Percentiles rank a stretch among this genome's conserved stretches.
These are phyloP conservation scores for Sanghuangporus baumii DNA, from an alignment of 1,284 basidiomycete genomes.

Conservation along the genomic window DNA sequence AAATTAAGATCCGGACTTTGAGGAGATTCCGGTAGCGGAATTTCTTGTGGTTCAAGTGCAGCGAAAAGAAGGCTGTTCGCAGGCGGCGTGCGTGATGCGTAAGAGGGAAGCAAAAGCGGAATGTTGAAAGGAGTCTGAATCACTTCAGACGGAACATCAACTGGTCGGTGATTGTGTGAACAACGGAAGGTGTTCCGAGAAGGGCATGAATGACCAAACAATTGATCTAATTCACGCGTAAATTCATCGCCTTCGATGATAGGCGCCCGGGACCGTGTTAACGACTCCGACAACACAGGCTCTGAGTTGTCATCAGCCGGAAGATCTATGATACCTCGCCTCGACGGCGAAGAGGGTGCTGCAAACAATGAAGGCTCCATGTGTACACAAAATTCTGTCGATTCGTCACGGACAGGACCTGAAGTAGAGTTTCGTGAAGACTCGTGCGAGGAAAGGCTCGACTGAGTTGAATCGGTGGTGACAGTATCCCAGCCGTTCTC, in stretches of 20 bases:
- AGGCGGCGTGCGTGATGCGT: background rate
- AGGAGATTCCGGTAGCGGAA: constrained; percentile 12
- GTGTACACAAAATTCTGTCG: background rate
- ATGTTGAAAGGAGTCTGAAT: constrained; percentile 11
- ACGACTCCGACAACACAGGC: background rate
- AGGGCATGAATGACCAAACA: background rate
- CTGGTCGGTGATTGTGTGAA: background rate
- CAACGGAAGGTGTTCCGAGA: background rate
- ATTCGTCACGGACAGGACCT: background rate
- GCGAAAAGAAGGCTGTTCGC: constrained; percentile 7
- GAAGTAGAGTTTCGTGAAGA: background rate
- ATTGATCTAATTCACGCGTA: background rate
- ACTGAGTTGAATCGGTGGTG: constrained; percentile 9
- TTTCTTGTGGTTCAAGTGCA: constrained; percentile 6
- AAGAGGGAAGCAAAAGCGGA: background rate
- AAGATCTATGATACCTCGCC: constrained; percentile 10
- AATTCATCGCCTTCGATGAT: background rate
- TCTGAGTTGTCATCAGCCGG: constrained; percentile 2
- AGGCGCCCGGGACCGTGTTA: background rate
- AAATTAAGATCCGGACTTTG: background rate
- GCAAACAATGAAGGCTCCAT: background rate
- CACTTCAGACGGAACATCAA: constrained; percentile 9
- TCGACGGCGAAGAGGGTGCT: constrained; percentile 1
- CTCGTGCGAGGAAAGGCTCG: background rate
- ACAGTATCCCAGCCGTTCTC: constrained; percentile 15